Conservation (phyloP, 371 early-diverging fungal species). For the Homolaphlyctis polyrhiza region DNA sequence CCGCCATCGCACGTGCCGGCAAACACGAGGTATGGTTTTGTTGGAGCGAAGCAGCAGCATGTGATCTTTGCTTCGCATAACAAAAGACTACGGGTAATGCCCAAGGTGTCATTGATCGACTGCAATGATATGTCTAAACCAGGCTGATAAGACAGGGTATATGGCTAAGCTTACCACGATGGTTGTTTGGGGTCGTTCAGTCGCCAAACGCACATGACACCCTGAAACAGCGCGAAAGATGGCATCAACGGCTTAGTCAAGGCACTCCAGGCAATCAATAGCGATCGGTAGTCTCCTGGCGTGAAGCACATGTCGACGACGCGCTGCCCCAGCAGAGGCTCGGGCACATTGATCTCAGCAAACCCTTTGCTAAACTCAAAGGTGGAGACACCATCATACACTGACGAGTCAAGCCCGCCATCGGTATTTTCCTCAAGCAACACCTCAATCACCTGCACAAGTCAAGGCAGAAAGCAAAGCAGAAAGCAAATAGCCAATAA, state of each 20-base stretch:
- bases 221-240: constrained; percentile 8
- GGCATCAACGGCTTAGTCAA: background rate
- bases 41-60: constrained; percentile 14
- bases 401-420: background rate
- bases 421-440: constrained; percentile 32
- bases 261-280: constrained; percentile 17
- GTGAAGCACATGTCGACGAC: constrained; percentile 15
- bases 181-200: constrained; percentile 21
- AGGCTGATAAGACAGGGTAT: no score
- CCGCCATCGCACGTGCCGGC: constrained; percentile 36
- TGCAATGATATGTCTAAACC: no score
- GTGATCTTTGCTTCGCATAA: constrained; percentile 23
- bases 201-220: constrained; percentile 22
- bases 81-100: constrained; percentile 16
- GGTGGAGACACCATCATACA: background rate
- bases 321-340: constrained; percentile 9
- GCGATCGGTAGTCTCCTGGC: constrained; percentile 15
- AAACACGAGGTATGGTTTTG: constrained; percentile 28
- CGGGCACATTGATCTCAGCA: constrained; percentile 7
- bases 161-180: constrained; percentile 18
- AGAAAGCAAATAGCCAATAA: no score
- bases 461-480: background rate
- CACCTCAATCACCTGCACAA: constrained; percentile 29
- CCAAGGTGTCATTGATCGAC: no score
- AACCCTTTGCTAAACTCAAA: constrained; percentile 20